Conservation (phyloP, 768 basidiomycete genomes). For the Mycena rosella region DNA sequence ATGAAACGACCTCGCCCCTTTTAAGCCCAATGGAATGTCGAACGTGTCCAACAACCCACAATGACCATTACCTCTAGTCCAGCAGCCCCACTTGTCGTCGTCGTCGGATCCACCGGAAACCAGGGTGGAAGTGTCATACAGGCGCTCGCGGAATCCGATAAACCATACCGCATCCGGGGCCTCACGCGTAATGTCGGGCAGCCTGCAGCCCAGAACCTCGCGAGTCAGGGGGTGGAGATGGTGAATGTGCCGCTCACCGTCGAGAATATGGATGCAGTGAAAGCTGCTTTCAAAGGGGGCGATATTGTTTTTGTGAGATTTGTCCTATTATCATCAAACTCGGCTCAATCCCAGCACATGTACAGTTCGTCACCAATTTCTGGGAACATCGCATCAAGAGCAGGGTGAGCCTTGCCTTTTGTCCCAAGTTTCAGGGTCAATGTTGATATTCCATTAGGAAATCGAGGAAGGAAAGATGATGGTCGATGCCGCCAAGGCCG, state of each 20-base stretch:
- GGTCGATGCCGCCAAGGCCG: conserved; percentile 28
- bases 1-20: too few species aligned
- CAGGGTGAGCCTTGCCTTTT: conserved; percentile 1
- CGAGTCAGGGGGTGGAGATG: conserved; percentile 21
- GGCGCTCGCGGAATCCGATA: conserved; percentile 30
- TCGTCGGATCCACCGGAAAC: conserved; percentile 30
- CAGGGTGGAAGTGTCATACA: conserved; percentile 34
- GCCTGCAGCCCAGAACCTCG: conserved; percentile 17
- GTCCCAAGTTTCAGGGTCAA: neutral
- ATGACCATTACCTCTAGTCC: conserved; percentile 29
- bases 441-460: conserved; percentile 14
- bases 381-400: conserved; percentile 34
- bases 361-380: conserved; percentile 33
- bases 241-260: conserved; percentile 16
- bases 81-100: conserved; percentile 26
- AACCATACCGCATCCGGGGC: conserved; percentile 30
- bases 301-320: conserved; percentile 28
- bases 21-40: too few species aligned
- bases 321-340: neutral
- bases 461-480: conserved; percentile 32
- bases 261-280: conserved; percentile 15
- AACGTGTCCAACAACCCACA: too few species aligned
- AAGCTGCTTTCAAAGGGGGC: conserved; percentile 23
- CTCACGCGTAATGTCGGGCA: conserved; percentile 32
- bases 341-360: neutral